phyloP scores from a whole-genome alignment of 768 basidiomycete species.

The Kwoniella shandongensis region DNA sequence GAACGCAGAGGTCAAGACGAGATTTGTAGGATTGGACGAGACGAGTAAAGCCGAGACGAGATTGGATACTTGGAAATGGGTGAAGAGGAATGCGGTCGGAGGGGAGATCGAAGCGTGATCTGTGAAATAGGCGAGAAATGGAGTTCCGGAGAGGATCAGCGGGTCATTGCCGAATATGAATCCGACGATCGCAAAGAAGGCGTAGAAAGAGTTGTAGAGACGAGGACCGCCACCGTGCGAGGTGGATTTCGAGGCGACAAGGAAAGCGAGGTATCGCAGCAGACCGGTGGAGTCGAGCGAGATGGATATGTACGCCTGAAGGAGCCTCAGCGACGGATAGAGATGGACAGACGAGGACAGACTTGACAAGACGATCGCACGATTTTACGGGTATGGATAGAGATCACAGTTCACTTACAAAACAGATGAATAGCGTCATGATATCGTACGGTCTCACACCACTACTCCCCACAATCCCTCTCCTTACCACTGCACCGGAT shows the following conservation, averaged over 20 bases:
- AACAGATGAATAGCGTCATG: conserved; percentile 83
- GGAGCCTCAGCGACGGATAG: too few relatives aligned
- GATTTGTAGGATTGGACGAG: conserved; percentile 89
- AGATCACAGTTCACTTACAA: conserved; percentile 56
- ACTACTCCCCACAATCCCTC: conserved; percentile 76
- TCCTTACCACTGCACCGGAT: conserved; percentile 59
- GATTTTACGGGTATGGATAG: conserved; percentile 3
- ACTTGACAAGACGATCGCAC: background rate
- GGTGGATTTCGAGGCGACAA: conserved; percentile 79
- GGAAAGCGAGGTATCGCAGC: conserved; percentile 81
- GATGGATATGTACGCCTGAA: conserved; percentile 81
- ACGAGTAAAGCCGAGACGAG: conserved; percentile 67
- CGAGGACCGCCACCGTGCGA: conserved; percentile 61
- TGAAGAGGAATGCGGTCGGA: conserved; percentile 56
- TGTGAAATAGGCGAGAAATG: conserved; percentile 86
- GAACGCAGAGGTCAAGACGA: conserved; percentile 87
- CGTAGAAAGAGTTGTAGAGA: conserved; percentile 77
- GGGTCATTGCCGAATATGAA: conserved; percentile 90
- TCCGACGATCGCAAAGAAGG: conserved; percentile 75
- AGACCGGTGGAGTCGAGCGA: conserved; percentile 87
- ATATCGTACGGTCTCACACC: conserved; percentile 89
- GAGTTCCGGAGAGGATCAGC: conserved; percentile 85
- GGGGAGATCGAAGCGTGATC: conserved; percentile 59
- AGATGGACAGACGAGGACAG: background rate
- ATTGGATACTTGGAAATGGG: conserved; percentile 68